Evolutionary conservation across 495 filamentous ascomycete species (phyloP).

Genomic region (Friedmanniomyces simplex): DNA sequence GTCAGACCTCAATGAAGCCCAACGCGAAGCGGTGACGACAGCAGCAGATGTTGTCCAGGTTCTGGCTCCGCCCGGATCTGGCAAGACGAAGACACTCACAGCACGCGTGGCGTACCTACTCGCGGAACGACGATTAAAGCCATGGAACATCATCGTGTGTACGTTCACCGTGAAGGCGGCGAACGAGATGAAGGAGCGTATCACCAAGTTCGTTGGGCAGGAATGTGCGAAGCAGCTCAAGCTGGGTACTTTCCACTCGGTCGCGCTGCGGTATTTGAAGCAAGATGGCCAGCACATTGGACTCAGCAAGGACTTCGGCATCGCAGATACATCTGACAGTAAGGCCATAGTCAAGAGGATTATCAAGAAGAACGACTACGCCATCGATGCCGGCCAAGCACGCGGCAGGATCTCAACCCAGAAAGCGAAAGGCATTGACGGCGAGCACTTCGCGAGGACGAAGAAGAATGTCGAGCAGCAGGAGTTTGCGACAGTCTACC

Average conservation of each 20-base stretch:
- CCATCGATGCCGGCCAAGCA: constrained; percentile 58
- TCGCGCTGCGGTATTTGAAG: constrained; percentile 75
- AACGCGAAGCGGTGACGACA: constrained; percentile 75
- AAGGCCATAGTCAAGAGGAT: constrained; percentile 69
- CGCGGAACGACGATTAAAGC: constrained; percentile 60
- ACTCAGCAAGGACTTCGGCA: constrained; percentile 73
- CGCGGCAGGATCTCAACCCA: constrained; percentile 71
- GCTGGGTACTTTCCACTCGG: constrained; percentile 92
- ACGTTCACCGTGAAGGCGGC: constrained; percentile 98
- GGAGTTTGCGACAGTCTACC: constrained; percentile 64
- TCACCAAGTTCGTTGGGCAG: constrained; percentile 67
- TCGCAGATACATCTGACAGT: constrained; percentile 81
- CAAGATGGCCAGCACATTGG: constrained; percentile 81
- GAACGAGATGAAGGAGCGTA: constrained; percentile 86
- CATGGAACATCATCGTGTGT: constrained; percentile 90
- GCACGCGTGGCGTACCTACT: constrained; percentile 93
- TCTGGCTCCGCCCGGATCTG: constrained; percentile 63
- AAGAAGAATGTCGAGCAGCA: constrained; percentile 52
- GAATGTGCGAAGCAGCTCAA: constrained; percentile 67
- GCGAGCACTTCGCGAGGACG: constrained; percentile 35
- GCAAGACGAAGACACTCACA: constrained; percentile 95
- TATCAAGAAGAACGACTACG: constrained; percentile 48
- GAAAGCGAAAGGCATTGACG: constrained; percentile 61
- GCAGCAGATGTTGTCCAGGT: constrained; percentile 73
- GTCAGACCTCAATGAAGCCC: constrained; percentile 69